phyloP scores from a whole-genome alignment of 164 flowering plant genomes.

The Annona squamosa region DNA sequence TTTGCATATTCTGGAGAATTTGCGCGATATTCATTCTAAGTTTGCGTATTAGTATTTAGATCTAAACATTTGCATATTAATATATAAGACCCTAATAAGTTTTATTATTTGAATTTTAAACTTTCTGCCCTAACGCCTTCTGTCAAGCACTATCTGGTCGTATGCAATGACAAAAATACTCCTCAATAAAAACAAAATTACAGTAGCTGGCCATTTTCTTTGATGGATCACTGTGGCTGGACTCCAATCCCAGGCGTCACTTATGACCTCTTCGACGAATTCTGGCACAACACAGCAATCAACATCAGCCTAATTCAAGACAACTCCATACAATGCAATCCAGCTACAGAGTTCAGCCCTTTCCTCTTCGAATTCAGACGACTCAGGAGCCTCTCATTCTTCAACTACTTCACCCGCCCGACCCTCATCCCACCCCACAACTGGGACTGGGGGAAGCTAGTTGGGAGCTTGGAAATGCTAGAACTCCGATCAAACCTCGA shows the following conservation, averaged over 20 bases:
- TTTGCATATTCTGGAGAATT: no score
- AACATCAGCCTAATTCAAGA: constrained; percentile 68
- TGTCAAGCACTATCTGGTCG: no score
- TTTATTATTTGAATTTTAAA: no score
- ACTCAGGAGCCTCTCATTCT: constrained; percentile 56
- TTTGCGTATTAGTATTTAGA: no score
- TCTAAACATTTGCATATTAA: no score
- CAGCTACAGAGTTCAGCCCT: constrained; percentile 37
- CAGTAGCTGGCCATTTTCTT: no score
- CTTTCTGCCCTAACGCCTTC: no score
- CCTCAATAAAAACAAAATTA: no score
- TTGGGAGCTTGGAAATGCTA: constrained; percentile 42
- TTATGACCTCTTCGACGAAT: constrained; percentile 65
- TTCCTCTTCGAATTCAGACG: constrained; percentile 57
- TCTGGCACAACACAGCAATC: constrained; percentile 67
- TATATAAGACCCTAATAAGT: no score
- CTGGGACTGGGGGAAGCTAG: constrained; percentile 37
- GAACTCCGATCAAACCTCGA: constrained; percentile 74
- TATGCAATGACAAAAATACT: no score
- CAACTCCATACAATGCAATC: constrained; percentile 54
- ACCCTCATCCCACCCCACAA: constrained; percentile 29
- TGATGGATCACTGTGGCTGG: constrained; percentile 86
- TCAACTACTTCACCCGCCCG: constrained; percentile 45
- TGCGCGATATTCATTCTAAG: no score
- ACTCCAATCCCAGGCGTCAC: constrained; percentile 95